Conservation (phyloP, 2,329 filamentous ascomycete genomes). For the Botrytis fabae region DNA sequence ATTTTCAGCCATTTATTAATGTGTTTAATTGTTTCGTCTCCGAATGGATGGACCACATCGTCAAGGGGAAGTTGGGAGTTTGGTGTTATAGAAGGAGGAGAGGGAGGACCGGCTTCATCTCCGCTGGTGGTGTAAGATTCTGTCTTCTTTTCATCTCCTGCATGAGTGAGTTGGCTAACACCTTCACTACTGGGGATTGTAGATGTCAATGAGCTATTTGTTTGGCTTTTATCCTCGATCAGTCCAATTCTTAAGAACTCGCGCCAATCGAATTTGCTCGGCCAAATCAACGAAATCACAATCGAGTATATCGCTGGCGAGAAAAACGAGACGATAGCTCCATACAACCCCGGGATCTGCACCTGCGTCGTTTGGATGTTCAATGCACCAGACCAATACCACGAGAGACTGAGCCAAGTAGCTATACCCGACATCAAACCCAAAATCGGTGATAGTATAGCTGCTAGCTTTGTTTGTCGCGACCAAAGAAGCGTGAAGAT, state of each 20-base stretch:
- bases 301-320: slow-evolving; percentile 48
- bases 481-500: slow-evolving; percentile 43
- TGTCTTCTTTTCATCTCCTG: not conserved
- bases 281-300: slow-evolving; percentile 50
- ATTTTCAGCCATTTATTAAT: slow-evolving; percentile 45
- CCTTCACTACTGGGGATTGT: slow-evolving; percentile 28
- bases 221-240: slow-evolving; percentile 41
- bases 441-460: slow-evolving; percentile 51
- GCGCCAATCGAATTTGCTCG: slow-evolving; percentile 46
- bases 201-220: not conserved
- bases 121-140: not conserved
- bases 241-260: slow-evolving; percentile 49
- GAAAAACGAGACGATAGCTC: slow-evolving; percentile 51
- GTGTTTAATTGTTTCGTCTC: slow-evolving; percentile 40
- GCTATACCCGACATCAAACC: slow-evolving; percentile 53
- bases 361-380: slow-evolving; percentile 50
- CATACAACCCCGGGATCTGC: slow-evolving; percentile 53
- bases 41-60: slow-evolving; percentile 48
- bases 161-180: slow-evolving; percentile 22
- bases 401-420: slow-evolving; percentile 52
- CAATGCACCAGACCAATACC: slow-evolving; percentile 44
- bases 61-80: slow-evolving; percentile 40
- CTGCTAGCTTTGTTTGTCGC: slow-evolving; percentile 49
- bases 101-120: not conserved
- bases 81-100: not conserved